These are phyloP conservation scores for Biancaea sappan DNA, from an alignment of 306 rosid genomes.

Conservation along the genomic window DNA sequence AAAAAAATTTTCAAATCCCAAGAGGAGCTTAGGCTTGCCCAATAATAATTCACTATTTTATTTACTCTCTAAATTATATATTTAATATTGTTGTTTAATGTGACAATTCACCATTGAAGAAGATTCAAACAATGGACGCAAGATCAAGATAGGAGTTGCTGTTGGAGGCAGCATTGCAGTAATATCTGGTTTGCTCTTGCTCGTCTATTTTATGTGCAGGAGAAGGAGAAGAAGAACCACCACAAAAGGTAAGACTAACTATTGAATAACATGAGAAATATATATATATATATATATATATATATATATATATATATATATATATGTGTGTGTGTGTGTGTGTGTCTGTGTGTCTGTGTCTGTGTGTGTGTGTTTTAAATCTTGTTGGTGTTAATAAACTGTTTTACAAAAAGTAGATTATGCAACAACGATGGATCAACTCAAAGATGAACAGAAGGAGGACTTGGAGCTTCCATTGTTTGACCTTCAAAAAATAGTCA, in stretches of 20 bases:
- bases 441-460: constrained; percentile 34
- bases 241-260: neutral
- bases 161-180: neutral
- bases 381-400: neutral
- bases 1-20: too few relatives aligned
- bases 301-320: too few relatives aligned
- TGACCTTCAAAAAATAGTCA: constrained; percentile 32
- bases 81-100: neutral
- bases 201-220: constrained; percentile 12
- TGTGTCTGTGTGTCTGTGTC: too few relatives aligned
- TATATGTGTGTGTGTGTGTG: too few relatives aligned
- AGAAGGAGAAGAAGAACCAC: constrained; percentile 34
- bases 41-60: too few relatives aligned
- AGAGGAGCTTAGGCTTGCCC: too few relatives aligned
- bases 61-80: too few relatives aligned
- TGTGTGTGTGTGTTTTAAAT: too few relatives aligned
- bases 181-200: neutral
- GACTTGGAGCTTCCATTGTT: constrained; percentile 42
- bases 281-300: too few relatives aligned
- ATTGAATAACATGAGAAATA: too few relatives aligned
- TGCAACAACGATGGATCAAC: neutral
- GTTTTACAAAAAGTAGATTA: neutral
- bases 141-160: constrained; percentile 14
- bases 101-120: constrained; percentile 18
- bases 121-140: neutral